Conservation (phyloP, 345 rosid species). For the Orychophragmus violaceus region DNA sequence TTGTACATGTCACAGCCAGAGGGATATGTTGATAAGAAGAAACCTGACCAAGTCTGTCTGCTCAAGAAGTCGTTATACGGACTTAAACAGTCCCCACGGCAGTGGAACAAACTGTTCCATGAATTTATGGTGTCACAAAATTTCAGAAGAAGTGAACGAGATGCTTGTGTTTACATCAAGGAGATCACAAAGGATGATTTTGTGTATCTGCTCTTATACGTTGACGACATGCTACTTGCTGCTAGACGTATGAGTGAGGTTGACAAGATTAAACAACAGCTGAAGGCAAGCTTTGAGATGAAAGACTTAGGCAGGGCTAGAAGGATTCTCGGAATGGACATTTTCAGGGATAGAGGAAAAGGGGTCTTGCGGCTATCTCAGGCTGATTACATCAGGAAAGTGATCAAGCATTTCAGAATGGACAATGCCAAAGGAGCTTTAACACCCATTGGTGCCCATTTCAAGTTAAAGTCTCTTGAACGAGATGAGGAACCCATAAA, state of each 20-base stretch:
- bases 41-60: not conserved
- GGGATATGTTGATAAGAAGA: not conserved
- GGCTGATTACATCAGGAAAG: too few species aligned
- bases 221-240: not conserved
- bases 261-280: too few species aligned
- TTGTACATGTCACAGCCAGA: not conserved
- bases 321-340: too few species aligned
- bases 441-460: too few species aligned
- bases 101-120: not conserved
- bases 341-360: too few species aligned
- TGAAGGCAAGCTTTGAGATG: too few species aligned
- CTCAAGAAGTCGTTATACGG: not conserved
- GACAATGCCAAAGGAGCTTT: too few species aligned
- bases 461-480: too few species aligned
- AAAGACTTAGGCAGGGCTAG: too few species aligned
- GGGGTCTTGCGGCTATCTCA: too few species aligned
- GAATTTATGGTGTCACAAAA: not conserved
- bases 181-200: fast-evolving
- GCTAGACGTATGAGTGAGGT: not conserved
- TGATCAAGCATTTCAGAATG: too few species aligned
- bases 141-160: not conserved
- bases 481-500: too few species aligned
- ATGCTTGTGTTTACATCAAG: not conserved
- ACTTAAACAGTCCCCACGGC: not conserved
- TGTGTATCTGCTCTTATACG: not conserved